Evolutionary conservation across 2,329 filamentous ascomycete species (phyloP), one percentile per base, ranked within the genome.

Genomic region (Ascochyta pisi): DNA sequence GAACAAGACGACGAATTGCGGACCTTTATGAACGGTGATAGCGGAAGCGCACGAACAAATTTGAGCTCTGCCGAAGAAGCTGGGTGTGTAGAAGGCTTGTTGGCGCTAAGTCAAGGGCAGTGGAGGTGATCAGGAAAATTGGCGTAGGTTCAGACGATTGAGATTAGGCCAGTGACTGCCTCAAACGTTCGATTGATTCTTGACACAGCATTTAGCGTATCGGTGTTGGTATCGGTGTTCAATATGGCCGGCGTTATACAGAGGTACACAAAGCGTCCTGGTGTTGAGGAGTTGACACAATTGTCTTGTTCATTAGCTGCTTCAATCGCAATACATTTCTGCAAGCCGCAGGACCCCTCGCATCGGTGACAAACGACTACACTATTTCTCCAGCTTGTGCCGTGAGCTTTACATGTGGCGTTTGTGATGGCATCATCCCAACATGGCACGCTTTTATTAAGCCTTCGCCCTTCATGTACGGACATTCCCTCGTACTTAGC

Each of bases 21-120:
- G 60, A 82, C 81, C 3, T 93, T 94, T 74, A 93, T 95, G 88
- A 79, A 82, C 31, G 83, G 84, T 29, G 82, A 86, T 60, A 86
- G 85, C 70, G 44, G 71, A 60, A 57, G 69, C 26, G 87, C 86
- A 8, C 88, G 88, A 70, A 91, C 69, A 37, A 77, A 71, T 41
- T 65, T 76, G 39, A 78, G 76, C 38, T 77, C 75, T 10, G 78
- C 78, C 19, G 80, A 81, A 55, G 94, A 97, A 71, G 82, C 96
- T 74, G 92, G 96, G 71, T 96, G 92, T 70, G 89, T 96, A 42
- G 91, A 94, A 50, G 92, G 92, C n/a, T 77, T 98, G 61, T 76
- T 97, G 60, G 94, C 91, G 46, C 81, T 98, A 41, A 96, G 92
- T 68, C 91, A 96, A 77, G 94, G 93, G n/a, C 91, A 91, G 70